Percentiles rank a stretch among this genome's conserved stretches.
Conservation (phyloP, 305 asterid species). For the Fraxinus floribunda region DNA sequence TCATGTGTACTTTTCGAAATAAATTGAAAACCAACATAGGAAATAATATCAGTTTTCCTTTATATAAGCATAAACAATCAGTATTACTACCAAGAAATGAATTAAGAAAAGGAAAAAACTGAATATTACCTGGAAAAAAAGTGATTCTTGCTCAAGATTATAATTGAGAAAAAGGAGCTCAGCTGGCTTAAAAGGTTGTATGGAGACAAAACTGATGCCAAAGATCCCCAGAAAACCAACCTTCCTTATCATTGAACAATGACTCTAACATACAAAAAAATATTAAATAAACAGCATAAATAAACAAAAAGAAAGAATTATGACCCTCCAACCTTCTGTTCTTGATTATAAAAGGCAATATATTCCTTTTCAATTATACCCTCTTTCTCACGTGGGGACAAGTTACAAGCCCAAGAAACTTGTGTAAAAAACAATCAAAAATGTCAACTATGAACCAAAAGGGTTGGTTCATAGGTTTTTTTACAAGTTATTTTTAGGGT, state of each 20-base stretch:
- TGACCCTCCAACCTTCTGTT: conserved; percentile 41
- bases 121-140: conserved; percentile 41
- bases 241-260: conserved; percentile 79
- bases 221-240: conserved; percentile 49
- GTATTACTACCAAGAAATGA: conserved; percentile 13
- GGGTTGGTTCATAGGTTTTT: conserved; percentile 34
- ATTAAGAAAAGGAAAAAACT: background rate
- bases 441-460: conserved; percentile 21
- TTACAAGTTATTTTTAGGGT: conserved; percentile 28
- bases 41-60: conserved; percentile 1
- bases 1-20: conserved; percentile 19
- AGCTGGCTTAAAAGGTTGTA: conserved; percentile 41
- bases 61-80: conserved; percentile 19
- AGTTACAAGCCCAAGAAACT: conserved; percentile 36
- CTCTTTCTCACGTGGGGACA: conserved; percentile 72
- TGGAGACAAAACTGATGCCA: conserved; percentile 56
- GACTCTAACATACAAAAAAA: conserved; percentile 49
- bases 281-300: conserved; percentile 31
- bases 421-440: conserved; percentile 14
- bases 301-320: conserved; percentile 40
- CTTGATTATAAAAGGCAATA: conserved; percentile 26
- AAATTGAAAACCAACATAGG: conserved; percentile 18
- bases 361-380: conserved; percentile 43
- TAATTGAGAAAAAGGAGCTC: conserved; percentile 39
- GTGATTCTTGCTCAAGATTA: conserved; percentile 29